Base-by-base conservation (phyloP, 768 basidiomycete genomes). In the Panus rudis region DNA sequence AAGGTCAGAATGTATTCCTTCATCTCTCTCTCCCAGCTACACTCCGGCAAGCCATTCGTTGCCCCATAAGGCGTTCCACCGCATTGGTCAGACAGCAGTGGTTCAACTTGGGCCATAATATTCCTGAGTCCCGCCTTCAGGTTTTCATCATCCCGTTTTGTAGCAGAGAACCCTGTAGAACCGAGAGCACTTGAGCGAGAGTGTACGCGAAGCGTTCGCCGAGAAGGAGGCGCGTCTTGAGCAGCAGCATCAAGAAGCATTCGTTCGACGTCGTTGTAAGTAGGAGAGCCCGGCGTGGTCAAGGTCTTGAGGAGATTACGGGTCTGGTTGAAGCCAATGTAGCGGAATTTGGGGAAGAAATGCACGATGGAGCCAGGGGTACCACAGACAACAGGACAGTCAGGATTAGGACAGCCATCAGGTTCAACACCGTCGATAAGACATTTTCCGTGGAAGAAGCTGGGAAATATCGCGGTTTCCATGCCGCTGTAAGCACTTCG, bases 361-460 rank as follows among this genome's bases (percentile, higher is more conserved):
- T 86, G 83, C 8, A 82, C 73, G 51, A 89, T 61, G 3, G 84
- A 87, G 8, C 85, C 84, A n/a, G 86, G 83, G 4, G 85, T 88
- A 54, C 86, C 84, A 49, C 85, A 88, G 24, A 86, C 75, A 43
- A 85, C 73, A 17, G 82, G 76, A 56, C 85, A 89, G 54, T 87
- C 77, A 26, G 84, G 83, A 51, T 87, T 84, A 7, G 85, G 85
- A 52, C 86, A 88, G 19, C 86, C 85, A 2, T 63, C 41, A 13
- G 84, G 85, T 30, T 82, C 73, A 43, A 69, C 62, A 31, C 76
- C 75, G 33, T 73, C 64, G 19, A 66, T 37, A 20, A 73, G 72
- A 53, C 85, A 87, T 61, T 84, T 88, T 43, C 85, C 86, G 49
- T 88, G 85, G 58, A 89, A 89, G 62, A 65, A 75, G n/a, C 62